Evolutionary conservation across 441 rosid genomes (phyloP).

Genomic region (Brassica hybrid): DNA sequence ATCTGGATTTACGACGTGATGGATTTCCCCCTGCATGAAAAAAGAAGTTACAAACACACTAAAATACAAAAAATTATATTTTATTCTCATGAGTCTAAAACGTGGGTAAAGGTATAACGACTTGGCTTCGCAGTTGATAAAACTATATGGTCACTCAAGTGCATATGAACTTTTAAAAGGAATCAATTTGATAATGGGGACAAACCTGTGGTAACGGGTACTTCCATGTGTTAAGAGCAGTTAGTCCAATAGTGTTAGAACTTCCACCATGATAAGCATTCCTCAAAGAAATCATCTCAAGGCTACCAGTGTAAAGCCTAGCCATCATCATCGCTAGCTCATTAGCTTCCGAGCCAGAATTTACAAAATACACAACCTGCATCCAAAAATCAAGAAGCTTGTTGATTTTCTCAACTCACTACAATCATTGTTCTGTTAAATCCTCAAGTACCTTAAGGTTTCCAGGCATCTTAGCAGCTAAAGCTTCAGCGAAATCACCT

Average conservation of each 20-base stretch:
- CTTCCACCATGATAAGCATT: constrained; percentile 99
- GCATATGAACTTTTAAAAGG: not conserved
- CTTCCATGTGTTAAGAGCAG: constrained; percentile 90
- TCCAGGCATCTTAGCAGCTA: constrained; percentile 91
- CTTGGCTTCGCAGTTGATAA: not conserved
- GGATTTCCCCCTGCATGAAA: constrained; percentile 92
- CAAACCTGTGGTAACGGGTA: constrained; percentile 89
- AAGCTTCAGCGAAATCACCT: constrained; percentile 88
- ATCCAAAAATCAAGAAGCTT: constrained; percentile 30
- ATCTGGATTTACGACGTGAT: constrained; percentile 91
- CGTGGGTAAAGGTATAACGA: constrained; percentile 6
- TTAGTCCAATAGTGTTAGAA: constrained; percentile 80
- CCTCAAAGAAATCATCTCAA: constrained; percentile 87
- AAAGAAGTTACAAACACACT: not conserved
- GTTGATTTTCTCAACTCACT: constrained; percentile 16
- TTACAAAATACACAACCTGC: constrained; percentile 91
- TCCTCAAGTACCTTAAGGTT: constrained; percentile 70
- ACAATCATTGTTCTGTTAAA: not conserved
- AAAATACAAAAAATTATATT: not conserved
- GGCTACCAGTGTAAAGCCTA: constrained; percentile 77
- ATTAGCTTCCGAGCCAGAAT: constrained; percentile 94
- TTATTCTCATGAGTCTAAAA: not conserved
- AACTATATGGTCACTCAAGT: constrained; percentile 10
- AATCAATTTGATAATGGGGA: not conserved
- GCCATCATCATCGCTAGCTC: constrained; percentile 97